Evolutionary conservation across 2,329 filamentous ascomycete genomes (phyloP).

Genomic region (Aspergillus tanneri): DNA sequence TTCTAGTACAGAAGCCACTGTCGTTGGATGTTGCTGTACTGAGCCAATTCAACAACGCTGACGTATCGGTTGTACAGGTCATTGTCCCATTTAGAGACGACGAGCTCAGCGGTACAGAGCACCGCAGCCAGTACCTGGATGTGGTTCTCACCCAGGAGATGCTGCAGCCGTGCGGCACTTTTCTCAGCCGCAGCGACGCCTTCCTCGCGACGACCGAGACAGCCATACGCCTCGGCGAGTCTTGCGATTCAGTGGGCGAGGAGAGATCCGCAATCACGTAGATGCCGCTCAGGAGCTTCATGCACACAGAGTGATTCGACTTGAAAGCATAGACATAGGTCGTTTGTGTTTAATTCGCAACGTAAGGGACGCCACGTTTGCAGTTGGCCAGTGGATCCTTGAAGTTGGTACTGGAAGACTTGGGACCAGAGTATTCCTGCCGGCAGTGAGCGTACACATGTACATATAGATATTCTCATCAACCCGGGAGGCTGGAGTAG

Average conservation of each 20-base stretch:
- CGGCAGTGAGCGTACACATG: no score
- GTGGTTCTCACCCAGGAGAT: no score
- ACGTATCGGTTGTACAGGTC: conserved; percentile 77
- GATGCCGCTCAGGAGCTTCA: conserved; percentile 81
- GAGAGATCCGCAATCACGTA: conserved; percentile 90
- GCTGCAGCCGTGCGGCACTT: no score
- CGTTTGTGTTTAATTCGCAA: conserved; percentile 77
- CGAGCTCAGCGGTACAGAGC: no score
- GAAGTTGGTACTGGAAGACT: conserved; percentile 57
- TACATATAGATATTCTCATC: background rate
- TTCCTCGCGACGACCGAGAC: no score
- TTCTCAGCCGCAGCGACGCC: no score
- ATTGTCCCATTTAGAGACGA: conserved; percentile 73
- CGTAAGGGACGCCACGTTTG: conserved; percentile 77
- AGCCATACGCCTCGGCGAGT: no score
- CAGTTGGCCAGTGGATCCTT: conserved; percentile 83
- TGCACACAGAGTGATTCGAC: conserved; percentile 74
- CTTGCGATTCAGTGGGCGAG: conserved; percentile 71
- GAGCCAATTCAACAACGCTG: conserved; percentile 70
- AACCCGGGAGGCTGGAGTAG: conserved; percentile 12
- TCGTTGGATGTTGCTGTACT: conserved; percentile 87
- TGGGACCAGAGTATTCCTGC: conserved; percentile 63
- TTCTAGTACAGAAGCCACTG: conserved; percentile 95
- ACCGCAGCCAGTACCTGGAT: no score
- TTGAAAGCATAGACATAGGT: conserved; percentile 90